Evolutionary conservation across 306 rosid genomes (phyloP), one percentile per base, ranked within the genome.

Genomic region (Gastrolobium villosum): DNA sequence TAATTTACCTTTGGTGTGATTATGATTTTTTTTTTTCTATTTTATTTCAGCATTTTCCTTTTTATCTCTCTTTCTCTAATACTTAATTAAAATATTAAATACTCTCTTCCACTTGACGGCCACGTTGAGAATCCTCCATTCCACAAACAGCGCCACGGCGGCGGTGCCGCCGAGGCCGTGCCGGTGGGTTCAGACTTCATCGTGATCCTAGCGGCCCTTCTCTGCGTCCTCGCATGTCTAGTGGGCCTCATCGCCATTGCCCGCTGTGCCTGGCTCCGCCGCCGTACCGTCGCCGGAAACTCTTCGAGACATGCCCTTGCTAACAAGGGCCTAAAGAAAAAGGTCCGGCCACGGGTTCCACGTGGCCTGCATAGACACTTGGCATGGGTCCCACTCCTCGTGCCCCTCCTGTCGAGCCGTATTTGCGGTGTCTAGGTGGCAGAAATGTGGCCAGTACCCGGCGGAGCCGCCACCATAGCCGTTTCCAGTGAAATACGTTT

Each of bases 201-300:
- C 2, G 93, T 91, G 3, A 87, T 91, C 74, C 89, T 91, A 0
- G 96, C 96, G 0, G 91, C 96, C 0, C 83, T 91, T 5, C 89
- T 91, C 4, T 91, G 96, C 81, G 94, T 95, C 8, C 87, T 92
- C 44, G 84, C 90, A n/a, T 90, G 92, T 76, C 84, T 87, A 8
- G 89, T 92, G 3, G 96, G 96, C 7, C 85, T 92, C 10, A 68
- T 87, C 8, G 96, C 97, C 28, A 89, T n/a, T n/a, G n/a, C n/a
- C n/a, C n/a, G n/a, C n/a, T n/a, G n/a, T n/a, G 81, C 97, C 2
- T 93, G 96, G 96, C 84, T 90, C 59, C 90, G 96, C 13, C 92
- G 92, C 2, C 55, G 55, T 3, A 15, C 88, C 0, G 55, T 5
- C 11, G 6, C 62, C 28, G 78, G 69, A 0, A 26, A 40, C 1